Base-by-base conservation (phyloP, 768 basidiomycete genomes). In the Phanerochaete sordida region DNA sequence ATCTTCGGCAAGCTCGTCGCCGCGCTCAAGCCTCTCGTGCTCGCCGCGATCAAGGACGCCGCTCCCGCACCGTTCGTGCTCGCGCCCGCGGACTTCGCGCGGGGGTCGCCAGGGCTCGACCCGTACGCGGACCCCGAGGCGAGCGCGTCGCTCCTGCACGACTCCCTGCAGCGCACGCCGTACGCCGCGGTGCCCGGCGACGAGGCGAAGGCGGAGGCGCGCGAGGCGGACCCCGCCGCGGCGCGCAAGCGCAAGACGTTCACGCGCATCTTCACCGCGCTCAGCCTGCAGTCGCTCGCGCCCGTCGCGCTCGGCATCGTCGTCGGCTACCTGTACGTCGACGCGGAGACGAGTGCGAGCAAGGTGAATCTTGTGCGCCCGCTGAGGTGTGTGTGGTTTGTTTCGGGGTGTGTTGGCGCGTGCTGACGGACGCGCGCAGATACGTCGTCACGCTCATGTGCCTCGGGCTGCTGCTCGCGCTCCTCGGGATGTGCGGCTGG, bases 241-340 rank as follows among this genome's bases (percentile, higher is more conserved):
- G 39, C 19, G 19, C 39, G 19, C 39, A 9, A 19, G 11, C 39
- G 39, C 39, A 11, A 9, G 39, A 9, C 4, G 4, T 43, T 43
- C 45, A 30, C 57, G 21, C 57, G 50, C 13, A 53, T 62, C 31
- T 60, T 39, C 31, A 44, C 23, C 28, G 37, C 21, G 11, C 11
- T 54, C 2, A 16, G 16, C 15, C 50, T 58, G 6, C 23, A n/a
- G n/a, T 35, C 39, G 12, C 50, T 47, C 21, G 16, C 49, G 13
- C 57, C 61, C 5, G n/a, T 62, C 30, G 28, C 58, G 21, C 8
- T 54, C 12, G 61, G 61, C 31, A 31, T 45, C 39, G 52, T 62
- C 24, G 21, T 37, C 19, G 57, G 61, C 3, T 24, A 53, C 15
- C 33, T 26, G 39, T 62, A 62, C 35, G 26, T 30, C 16, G 49